Conservation (phyloP, 2,329 filamentous ascomycete species). For the Neonectria faginata region DNA sequence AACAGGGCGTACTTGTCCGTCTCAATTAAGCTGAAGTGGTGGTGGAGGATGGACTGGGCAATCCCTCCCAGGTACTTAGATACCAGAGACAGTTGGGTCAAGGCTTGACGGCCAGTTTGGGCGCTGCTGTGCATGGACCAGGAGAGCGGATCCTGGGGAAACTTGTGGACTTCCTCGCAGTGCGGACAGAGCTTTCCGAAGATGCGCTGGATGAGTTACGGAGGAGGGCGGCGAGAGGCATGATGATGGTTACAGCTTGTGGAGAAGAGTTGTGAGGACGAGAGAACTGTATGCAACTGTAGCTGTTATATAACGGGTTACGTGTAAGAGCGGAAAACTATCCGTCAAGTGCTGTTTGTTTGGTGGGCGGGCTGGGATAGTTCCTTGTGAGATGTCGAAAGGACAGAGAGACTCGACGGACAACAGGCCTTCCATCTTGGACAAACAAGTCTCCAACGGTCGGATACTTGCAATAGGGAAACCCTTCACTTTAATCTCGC, state of each 20-base stretch:
- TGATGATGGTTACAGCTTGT: not conserved
- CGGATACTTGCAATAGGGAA: not conserved
- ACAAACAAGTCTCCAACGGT: not conserved
- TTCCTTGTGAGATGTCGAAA: not conserved
- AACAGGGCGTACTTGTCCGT: not conserved
- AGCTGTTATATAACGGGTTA: not conserved
- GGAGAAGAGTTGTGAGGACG: not conserved
- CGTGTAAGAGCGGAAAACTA: not conserved
- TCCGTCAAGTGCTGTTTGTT: not conserved
- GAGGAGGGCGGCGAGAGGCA: not conserved
- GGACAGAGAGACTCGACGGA: not conserved
- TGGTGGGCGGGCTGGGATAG: not conserved
- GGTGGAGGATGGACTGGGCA: not conserved
- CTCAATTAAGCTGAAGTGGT: not conserved
- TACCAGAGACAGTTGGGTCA: not conserved
- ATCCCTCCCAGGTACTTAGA: not conserved
- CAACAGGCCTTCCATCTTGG: not conserved
- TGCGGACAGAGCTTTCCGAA: not conserved
- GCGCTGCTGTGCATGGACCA: not conserved
- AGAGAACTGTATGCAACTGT: not conserved
- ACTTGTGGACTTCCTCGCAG: not conserved
- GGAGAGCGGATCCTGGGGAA: not conserved
- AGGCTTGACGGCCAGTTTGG: not conserved
- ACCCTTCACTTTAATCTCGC: not conserved
- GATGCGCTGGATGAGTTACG: not conserved